Conservation (phyloP, 441 rosid genomes). For the Biscutella laevigata region DNA sequence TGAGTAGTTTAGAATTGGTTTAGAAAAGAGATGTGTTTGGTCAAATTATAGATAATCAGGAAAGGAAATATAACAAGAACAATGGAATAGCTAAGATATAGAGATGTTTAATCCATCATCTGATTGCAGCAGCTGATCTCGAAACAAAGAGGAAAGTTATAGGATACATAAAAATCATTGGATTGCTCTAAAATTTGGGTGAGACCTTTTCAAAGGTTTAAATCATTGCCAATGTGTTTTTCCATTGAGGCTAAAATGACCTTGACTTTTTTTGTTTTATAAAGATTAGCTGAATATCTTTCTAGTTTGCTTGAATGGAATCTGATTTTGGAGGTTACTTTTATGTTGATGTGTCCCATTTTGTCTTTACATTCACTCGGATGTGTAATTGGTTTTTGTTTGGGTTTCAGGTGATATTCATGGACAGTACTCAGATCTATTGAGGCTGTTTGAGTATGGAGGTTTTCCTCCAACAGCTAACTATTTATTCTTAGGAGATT, state of each 20-base stretch:
- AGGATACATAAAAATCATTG: constrained; percentile 20
- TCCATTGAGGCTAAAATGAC: background rate
- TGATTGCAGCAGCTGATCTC: constrained; percentile 28
- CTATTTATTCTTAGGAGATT: constrained; percentile 65
- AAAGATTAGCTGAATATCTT: too few species aligned
- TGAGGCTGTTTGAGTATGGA: constrained; percentile 62
- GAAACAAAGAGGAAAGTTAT: constrained; percentile 12
- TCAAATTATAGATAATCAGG: background rate
- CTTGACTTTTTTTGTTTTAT: background rate
- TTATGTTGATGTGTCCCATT: background rate
- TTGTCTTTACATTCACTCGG: background rate
- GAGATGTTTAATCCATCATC: constrained; percentile 25
- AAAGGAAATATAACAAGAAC: too few species aligned
- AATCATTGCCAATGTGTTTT: background rate
- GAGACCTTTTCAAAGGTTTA: constrained; percentile 16
- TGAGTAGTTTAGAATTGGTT: constrained; percentile 19
- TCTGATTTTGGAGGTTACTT: background rate
- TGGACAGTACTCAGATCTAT: constrained; percentile 57
- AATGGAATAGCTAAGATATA: constrained; percentile 16
- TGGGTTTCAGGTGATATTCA: constrained; percentile 52
- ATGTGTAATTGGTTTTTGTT: constrained; percentile 18
- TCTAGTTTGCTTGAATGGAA: background rate
- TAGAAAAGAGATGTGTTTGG: constrained; percentile 11
- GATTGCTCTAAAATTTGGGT: constrained; percentile 14
- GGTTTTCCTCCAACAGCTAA: constrained; percentile 62